These are phyloP conservation scores for Dothiorella sarmentorum DNA, from an alignment of 2,329 filamentous ascomycete species.

Conservation along the genomic window DNA sequence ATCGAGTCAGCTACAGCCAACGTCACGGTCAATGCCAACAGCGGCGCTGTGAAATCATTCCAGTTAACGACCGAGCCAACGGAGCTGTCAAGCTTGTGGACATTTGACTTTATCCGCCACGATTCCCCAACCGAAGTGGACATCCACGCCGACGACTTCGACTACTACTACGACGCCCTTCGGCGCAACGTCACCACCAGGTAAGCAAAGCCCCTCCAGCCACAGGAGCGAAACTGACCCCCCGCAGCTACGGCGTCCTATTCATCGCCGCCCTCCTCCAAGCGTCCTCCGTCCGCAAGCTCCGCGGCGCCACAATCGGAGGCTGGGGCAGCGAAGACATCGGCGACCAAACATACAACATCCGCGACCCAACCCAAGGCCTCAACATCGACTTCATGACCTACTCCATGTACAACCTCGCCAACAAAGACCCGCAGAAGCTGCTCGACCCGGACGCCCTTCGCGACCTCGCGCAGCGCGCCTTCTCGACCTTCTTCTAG, in stretches of 20 bases:
- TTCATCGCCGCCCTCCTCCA: conserved; percentile 13
- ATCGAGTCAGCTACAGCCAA: conserved; percentile 8
- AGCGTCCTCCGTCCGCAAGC: conserved; percentile 19
- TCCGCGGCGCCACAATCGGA: conserved; percentile 17
- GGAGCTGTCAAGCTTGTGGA: too few species aligned
- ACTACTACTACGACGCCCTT: too few species aligned
- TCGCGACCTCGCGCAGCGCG: conserved; percentile 22
- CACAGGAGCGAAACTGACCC: too few species aligned
- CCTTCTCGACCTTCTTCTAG: conserved; percentile 32
- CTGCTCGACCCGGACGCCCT: conserved; percentile 23
- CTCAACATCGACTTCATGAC: conserved; percentile 31
- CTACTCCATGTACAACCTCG: conserved; percentile 26
- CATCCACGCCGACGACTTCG: too few species aligned
- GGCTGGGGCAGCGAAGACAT: conserved; percentile 18
- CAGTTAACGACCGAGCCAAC: background rate
- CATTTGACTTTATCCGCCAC: too few species aligned
- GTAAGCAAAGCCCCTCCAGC: too few species aligned
- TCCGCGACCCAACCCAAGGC: conserved; percentile 23
- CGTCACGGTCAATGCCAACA: conserved; percentile 17
- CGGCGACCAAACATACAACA: conserved; percentile 25
- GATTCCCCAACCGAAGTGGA: too few species aligned
- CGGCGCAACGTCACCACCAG: too few species aligned
- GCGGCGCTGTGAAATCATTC: conserved; percentile 17
- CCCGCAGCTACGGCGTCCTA: too few species aligned
- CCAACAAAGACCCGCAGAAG: conserved; percentile 22